phyloP scores from a whole-genome alignment of 805 yeast genomes.

The Cyberlindnera maclurae region DNA sequence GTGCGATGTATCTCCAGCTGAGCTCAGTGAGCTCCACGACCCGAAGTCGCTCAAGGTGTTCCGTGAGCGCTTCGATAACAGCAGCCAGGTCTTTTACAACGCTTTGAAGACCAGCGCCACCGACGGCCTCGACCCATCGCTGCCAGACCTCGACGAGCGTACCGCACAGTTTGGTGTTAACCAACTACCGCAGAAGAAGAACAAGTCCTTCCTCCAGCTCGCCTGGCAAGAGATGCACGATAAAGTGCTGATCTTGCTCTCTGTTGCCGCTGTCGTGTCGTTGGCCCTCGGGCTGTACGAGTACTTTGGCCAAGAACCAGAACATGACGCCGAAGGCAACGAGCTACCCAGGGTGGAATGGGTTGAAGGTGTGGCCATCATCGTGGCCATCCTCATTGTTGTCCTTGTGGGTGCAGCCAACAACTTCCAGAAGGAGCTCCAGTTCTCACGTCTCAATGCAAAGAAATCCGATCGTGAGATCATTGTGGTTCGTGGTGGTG shows the following conservation, averaged over 20 bases:
- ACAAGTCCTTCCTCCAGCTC: slow-evolving; percentile 59
- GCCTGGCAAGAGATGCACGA: slow-evolving; percentile 86
- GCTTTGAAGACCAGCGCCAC: slow-evolving; percentile 31
- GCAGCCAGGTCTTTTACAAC: slow-evolving; percentile 18
- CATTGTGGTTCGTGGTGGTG: slow-evolving; percentile 68
- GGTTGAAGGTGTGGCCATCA: slow-evolving; percentile 98
- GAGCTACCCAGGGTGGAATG: slow-evolving; percentile 83
- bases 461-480: slow-evolving; percentile 81
- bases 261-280: slow-evolving; percentile 84
- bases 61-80: slow-evolving; percentile 10
- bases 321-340: slow-evolving; percentile 71
- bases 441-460: slow-evolving; percentile 79
- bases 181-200: slow-evolving; percentile 59
- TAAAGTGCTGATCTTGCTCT: slow-evolving; percentile 75
- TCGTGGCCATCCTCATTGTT: slow-evolving; percentile 85
- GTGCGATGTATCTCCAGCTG: slow-evolving; percentile 18
- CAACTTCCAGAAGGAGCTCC: slow-evolving; percentile 94
- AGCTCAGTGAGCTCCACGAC: slow-evolving; percentile 47
- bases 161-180: slow-evolving; percentile 57
- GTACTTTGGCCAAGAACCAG: slow-evolving; percentile 77
- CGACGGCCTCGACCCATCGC: slow-evolving; percentile 35
- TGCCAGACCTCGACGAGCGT: slow-evolving; percentile 32
- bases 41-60: slow-evolving; percentile 45
- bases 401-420: slow-evolving; percentile 92
- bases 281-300: slow-evolving; percentile 88